Evolutionary conservation across 208 protist species (phyloP).

Genomic region (Naegleria lovaniensis): DNA sequence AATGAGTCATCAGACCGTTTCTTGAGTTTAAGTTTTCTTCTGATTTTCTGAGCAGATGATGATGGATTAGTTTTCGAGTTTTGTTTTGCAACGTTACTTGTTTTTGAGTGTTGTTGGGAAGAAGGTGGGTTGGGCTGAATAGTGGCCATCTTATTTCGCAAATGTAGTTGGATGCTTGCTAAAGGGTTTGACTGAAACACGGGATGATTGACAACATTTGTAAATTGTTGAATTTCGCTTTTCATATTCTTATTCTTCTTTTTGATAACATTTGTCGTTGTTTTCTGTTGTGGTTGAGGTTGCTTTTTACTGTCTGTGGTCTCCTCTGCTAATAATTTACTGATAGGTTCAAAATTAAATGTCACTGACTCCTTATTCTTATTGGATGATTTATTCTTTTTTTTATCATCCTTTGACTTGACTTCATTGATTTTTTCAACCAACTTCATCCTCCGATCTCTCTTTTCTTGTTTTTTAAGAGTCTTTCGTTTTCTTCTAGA

Average conservation of each 20-base stretch:
- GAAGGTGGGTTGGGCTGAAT: not conserved
- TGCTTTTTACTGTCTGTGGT: not conserved
- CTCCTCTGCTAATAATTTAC: not conserved
- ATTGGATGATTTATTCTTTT: not conserved
- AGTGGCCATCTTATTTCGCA: not conserved
- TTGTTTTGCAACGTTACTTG: not conserved
- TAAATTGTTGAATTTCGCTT: not conserved
- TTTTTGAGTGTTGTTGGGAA: not conserved
- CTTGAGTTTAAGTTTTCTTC: not conserved
- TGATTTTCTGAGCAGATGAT: not conserved
- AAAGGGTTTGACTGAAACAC: not conserved
- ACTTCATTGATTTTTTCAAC: not conserved
- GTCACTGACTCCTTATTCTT: not conserved
- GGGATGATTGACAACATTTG: not conserved
- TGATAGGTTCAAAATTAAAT: not conserved
- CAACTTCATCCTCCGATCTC: not conserved
- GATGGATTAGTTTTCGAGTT: not conserved
- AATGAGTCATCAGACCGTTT: not conserved
- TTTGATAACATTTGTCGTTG: not conserved
- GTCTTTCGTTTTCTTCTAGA: not conserved
- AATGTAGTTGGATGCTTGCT: not conserved
- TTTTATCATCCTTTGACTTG: not conserved
- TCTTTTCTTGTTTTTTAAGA: not conserved
- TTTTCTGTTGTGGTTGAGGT: not conserved
- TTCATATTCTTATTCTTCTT: constrained; percentile 1